Evolutionary conservation across 768 basidiomycete species (phyloP).

Genomic region (Gautieria morchelliformis): DNA sequence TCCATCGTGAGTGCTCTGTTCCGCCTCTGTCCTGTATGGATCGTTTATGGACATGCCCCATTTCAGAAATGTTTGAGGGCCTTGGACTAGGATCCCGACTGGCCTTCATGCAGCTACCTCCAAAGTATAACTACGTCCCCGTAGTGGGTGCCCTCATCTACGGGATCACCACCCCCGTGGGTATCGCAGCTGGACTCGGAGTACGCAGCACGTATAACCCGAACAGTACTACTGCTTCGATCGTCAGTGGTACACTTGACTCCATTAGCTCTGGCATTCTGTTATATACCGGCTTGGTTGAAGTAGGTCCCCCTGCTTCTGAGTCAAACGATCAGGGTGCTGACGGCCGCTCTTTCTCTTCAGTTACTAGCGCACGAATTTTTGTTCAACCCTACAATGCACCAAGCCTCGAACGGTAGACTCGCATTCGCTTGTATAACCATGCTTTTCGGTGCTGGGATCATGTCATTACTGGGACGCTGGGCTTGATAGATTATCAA

Average conservation of each 20-base stretch:
- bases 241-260: constrained; percentile 81
- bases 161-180: constrained; percentile 75
- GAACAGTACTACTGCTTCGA: constrained; percentile 58
- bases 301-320: constrained; percentile 36
- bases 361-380: constrained; percentile 89
- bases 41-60: neutral
- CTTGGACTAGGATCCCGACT: constrained; percentile 87
- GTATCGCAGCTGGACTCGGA: constrained; percentile 79
- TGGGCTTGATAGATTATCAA: constrained; percentile 55
- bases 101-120: constrained; percentile 59
- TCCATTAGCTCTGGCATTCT: constrained; percentile 81
- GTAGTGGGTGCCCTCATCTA: constrained; percentile 53
- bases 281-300: constrained; percentile 79
- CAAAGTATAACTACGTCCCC: constrained; percentile 46
- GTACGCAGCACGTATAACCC: constrained; percentile 76
- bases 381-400: constrained; percentile 81
- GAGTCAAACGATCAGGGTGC: constrained; percentile 8
- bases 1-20: constrained; percentile 66
- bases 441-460: constrained; percentile 71
- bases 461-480: constrained; percentile 87
- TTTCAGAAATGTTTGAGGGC: constrained; percentile 86
- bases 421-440: constrained; percentile 66
- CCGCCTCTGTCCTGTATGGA: neutral
- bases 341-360: neutral
- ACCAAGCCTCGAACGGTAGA: constrained; percentile 51